phyloP scores from a whole-genome alignment of 2,329 filamentous ascomycete species.

The Cladosporium austrohemisphaericum region DNA sequence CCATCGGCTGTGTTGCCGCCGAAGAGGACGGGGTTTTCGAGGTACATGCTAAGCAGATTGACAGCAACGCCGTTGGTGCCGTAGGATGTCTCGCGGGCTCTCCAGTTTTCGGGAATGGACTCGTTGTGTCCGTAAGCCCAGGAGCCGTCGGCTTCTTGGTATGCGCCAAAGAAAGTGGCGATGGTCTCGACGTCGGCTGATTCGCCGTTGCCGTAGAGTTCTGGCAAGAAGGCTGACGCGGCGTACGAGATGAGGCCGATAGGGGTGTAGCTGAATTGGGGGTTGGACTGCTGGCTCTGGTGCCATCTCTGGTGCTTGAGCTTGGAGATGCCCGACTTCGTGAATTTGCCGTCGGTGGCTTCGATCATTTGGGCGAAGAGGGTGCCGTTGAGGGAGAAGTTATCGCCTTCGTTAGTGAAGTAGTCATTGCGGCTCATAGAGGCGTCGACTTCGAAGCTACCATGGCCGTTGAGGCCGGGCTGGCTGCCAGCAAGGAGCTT shows the following conservation, averaged over 20 bases:
- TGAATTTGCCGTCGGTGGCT: conserved; percentile 29
- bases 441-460: conserved; percentile 38
- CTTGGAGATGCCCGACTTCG: conserved; percentile 27
- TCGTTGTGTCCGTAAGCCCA: conserved; percentile 29
- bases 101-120: conserved; percentile 37
- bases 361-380: conserved; percentile 36
- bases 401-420: conserved; percentile 32
- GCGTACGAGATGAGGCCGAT: conserved; percentile 37
- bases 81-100: conserved; percentile 32
- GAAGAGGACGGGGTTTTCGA: conserved; percentile 41
- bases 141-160: conserved; percentile 31
- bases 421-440: conserved; percentile 38
- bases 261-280: conserved; percentile 42
- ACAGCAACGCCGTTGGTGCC: conserved; percentile 29
- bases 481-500: conserved; percentile 19
- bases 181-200: conserved; percentile 32
- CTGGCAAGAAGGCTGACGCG: conserved; percentile 41
- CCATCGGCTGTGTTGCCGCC: conserved; percentile 41
- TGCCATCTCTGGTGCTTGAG: conserved; percentile 39
- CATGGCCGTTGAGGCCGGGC: conserved; percentile 38
- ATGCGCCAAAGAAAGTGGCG: conserved; percentile 9
- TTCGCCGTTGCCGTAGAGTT: conserved; percentile 31
- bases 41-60: conserved; percentile 40
- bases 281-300: conserved; percentile 35
- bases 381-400: conserved; percentile 37